Evolutionary conservation across 2,329 filamentous ascomycete genomes (phyloP).

Genomic region (Monosporascus sp.): DNA sequence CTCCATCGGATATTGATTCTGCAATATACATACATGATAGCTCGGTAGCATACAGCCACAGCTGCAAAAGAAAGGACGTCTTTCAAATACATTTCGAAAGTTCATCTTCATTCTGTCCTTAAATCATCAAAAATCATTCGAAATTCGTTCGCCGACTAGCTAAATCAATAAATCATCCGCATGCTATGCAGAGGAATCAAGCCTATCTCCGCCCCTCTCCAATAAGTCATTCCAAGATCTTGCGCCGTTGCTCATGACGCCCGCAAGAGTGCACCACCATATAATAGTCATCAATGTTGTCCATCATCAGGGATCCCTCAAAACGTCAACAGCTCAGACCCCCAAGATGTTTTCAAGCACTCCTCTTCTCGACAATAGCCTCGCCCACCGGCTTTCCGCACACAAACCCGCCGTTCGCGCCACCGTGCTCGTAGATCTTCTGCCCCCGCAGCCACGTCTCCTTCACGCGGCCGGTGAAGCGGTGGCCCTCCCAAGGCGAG

Average conservation of each 20-base stretch:
- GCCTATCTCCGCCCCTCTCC: neutral
- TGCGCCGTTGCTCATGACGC: neutral
- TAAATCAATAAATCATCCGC: neutral
- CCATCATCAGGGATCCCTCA: too few species aligned
- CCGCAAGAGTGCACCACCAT: too few species aligned
- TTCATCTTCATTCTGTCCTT: too few species aligned
- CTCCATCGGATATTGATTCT: too few species aligned
- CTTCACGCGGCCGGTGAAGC: conserved; percentile 69
- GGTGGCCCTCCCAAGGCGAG: conserved; percentile 81
- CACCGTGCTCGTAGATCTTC: conserved; percentile 68
- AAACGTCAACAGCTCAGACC: too few species aligned
- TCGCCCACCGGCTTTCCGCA: conserved; percentile 42
- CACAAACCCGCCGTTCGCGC: conserved; percentile 45
- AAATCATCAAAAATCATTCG: too few species aligned
- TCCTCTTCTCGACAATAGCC: conserved; percentile 57
- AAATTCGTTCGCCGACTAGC: too few species aligned
- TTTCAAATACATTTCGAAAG: too few species aligned
- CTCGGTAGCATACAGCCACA: too few species aligned
- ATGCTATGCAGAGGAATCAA: neutral
- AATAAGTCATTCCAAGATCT: neutral
- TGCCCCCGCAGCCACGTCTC: conserved; percentile 82
- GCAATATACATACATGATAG: too few species aligned
- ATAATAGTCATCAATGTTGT: too few species aligned
- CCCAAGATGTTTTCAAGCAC: conserved; percentile 23
- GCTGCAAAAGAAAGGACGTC: too few species aligned